Conservation (phyloP, 73 alveolate species). For the Paramecium pentaurelia region DNA sequence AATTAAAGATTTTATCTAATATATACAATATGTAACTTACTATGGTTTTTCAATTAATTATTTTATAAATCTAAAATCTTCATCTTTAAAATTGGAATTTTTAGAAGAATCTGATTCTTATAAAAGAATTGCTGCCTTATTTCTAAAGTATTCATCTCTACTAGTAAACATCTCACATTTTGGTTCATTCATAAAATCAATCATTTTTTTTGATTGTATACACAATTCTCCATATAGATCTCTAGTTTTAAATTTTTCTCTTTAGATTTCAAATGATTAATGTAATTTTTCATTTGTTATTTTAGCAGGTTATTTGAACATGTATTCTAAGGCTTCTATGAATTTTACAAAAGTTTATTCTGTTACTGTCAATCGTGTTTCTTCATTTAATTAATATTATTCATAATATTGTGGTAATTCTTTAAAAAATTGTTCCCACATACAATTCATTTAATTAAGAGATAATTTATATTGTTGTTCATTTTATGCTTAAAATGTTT, state of each 20-base stretch:
- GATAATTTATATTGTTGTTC: background rate
- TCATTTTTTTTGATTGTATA: background rate
- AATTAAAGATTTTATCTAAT: background rate
- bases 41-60: background rate
- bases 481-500: background rate
- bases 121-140: background rate
- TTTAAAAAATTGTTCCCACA: constrained; percentile 24
- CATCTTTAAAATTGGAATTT: background rate
- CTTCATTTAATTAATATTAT: constrained; percentile 29
- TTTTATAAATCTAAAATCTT: background rate
- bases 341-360: background rate
- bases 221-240: constrained; percentile 10
- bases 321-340: background rate
- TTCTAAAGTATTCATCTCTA: constrained; percentile 28
- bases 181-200: constrained; percentile 3
- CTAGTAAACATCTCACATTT: background rate
- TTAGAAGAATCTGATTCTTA: background rate
- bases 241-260: background rate
- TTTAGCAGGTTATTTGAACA: constrained; percentile 38
- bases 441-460: constrained; percentile 12
- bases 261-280: background rate
- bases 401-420: background rate
- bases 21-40: background rate
- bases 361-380: background rate
- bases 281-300: background rate